These are phyloP conservation scores for Lipomyces chichibuensis DNA, from an alignment of 805 yeast genomes.

Conservation along the genomic window DNA sequence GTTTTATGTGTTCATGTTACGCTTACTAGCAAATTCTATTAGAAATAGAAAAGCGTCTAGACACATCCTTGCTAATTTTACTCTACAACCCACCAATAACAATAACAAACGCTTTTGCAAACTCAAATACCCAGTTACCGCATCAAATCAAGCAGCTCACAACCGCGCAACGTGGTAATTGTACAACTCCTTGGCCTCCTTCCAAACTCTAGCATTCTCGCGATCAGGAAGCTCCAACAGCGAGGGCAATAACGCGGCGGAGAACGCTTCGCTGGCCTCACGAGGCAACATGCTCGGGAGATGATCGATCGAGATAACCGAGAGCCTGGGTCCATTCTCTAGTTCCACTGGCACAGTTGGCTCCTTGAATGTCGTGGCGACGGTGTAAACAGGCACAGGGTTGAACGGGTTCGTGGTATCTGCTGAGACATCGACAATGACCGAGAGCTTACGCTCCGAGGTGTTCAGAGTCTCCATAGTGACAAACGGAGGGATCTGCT, in stretches of 20 bases:
- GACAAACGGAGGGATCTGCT: slow-evolving; percentile 92
- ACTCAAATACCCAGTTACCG: not conserved
- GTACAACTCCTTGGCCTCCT: slow-evolving; percentile 78
- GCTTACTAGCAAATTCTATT: not conserved
- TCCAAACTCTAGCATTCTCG: slow-evolving; percentile 86
- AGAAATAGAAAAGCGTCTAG: slow-evolving; percentile 2
- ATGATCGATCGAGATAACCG: slow-evolving; percentile 95
- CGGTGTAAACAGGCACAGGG: slow-evolving; percentile 90
- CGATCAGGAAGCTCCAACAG: slow-evolving; percentile 82
- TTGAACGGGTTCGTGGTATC: slow-evolving; percentile 98
- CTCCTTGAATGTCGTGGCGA: slow-evolving; percentile 86
- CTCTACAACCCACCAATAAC: not conserved
- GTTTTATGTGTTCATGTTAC: not conserved
- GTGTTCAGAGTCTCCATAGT: slow-evolving; percentile 67
- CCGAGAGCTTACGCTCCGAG: slow-evolving; percentile 74
- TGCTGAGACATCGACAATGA: slow-evolving; percentile 96
- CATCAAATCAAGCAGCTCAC: not conserved
- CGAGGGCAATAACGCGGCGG: slow-evolving; percentile 86
- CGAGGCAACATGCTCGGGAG: slow-evolving; percentile 94
- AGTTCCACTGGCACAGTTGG: slow-evolving; percentile 89
- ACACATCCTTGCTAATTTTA: not conserved
- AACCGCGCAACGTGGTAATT: slow-evolving; percentile 83
- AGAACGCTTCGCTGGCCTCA: slow-evolving; percentile 92
- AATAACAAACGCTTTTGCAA: not conserved
- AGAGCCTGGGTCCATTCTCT: slow-evolving; percentile 71